Base-by-base conservation (phyloP, 257 asterid genomes). In the Gardenia jasminoides region DNA sequence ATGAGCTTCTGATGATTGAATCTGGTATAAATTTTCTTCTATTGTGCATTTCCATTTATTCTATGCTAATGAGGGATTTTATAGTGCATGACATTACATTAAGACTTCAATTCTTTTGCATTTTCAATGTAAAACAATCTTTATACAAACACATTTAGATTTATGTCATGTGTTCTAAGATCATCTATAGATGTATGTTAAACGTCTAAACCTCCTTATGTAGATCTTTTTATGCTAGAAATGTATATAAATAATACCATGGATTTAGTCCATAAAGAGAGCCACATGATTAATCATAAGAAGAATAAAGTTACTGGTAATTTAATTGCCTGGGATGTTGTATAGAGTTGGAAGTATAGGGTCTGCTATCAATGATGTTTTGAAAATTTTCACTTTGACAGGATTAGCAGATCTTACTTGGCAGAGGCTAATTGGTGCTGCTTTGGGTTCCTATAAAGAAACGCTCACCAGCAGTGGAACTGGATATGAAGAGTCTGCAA, bases 351-450 rank as follows among this genome's bases (percentile, higher is more conserved):
- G 39, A 36, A 36, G 39, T 1, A 36, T 36, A 1, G 3, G 78
- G 50, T 17, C 54, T 39, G 54, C 3, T 33, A 19, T 72, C 24
- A 36, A 58, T 39, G 74, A 74, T 46, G 48, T 52, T 46, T 10
- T 70, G 74, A 77, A 80, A 88, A 76, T 50, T 33, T 73, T 77
- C 52, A 68, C 82, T 79, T 79, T 84, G 83, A 36, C 88, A 84
- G 98, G 88, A 61, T 78, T 81, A 43, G 78, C 79, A 7, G 80
- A 78, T 44, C 77, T 72, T 85, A 80, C 87, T 82, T 90, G 92
- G 89, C 88, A 87, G 80, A 83, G 93, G 89, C 86, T 96, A 83
- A 87, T 96, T 76, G 97, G 97, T 82, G 92, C 93, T 46, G 85
- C 96, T 62, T 78, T 93, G 87, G 75, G 83, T 80, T 89, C 97